Evolutionary conservation across 1,139 yeast species (phyloP), one percentile per base, ranked within the genome.

Genomic region (Suzukiozyma palmioleophila): DNA sequence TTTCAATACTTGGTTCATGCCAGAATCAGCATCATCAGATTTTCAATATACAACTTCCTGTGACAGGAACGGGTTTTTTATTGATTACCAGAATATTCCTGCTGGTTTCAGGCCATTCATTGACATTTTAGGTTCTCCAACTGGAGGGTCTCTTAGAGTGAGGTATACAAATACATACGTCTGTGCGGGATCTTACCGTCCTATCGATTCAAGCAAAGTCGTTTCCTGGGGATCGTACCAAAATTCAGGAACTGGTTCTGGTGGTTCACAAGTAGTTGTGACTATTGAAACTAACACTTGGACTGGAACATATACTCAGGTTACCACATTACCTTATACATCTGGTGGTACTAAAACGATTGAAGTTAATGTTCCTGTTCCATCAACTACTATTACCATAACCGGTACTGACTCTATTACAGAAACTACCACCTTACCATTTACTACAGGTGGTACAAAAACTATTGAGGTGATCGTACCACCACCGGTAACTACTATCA

Each of bases 91-190:
- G 1, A 53, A 56, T 39, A 40, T 63, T 26, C 66, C 69, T 2
- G 58, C 63, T 3, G 69, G 67, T 3, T 60, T 49, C 43, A 49
- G 66, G 28, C 63, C 64, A n/a, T 64, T 51, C 42, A 43, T 64
- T 31, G 60, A 53, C 42, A 48, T 47, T 3, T 42, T 54, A 11
- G 39, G 41, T 15, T 10, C 38, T 3, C 33, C 43, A 12, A 26
- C 39, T 8, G 35, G 38, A 3, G 36, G 22, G 11, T 35, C 36
- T 2, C 24, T 31, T 21, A 15, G 13, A 1, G 37, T 36, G 9
- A n/a, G 13, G 3, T 49, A 44, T 36, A 50, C 50, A n/a, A 52
- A 56, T 42, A 38, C 27, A 1, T 51, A 50, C 39, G 15, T 8
- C 4, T 57, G 62, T 44, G 35, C 24, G 3, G 48, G 41, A 15